These are phyloP conservation scores for Porphyra umbilicalis DNA, from an alignment of 31 red algal species.

Conservation along the genomic window DNA sequence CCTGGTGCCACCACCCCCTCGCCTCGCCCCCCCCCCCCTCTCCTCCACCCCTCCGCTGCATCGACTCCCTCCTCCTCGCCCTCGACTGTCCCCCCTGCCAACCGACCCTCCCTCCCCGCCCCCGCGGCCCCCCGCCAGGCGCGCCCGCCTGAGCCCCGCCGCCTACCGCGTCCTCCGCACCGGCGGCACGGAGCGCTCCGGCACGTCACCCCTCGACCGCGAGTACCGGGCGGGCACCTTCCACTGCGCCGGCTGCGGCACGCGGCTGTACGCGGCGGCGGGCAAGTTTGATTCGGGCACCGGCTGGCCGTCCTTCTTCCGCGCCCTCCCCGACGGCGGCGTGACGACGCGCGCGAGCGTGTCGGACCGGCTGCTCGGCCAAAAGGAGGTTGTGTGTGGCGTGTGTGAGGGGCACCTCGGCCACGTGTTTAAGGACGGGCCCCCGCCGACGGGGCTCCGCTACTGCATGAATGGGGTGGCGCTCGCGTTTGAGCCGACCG, in stretches of 20 bases:
- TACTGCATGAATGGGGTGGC: constrained; percentile 67
- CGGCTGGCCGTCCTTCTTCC: constrained; percentile 78
- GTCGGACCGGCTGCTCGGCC: constrained; percentile 13
- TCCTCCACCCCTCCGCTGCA: no score
- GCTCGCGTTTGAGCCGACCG: constrained; percentile 20
- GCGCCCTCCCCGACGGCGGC: constrained; percentile 7
- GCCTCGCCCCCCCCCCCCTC: no score
- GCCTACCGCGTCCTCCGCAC: constrained; percentile 49
- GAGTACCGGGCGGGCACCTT: constrained; percentile 46
- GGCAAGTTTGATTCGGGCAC: constrained; percentile 76
- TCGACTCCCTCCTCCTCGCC: no score
- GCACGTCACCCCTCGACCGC: constrained; percentile 25
- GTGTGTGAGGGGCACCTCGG: constrained; percentile 67
- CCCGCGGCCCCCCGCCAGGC: no score
- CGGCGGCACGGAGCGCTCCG: constrained; percentile 54
- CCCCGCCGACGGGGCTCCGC: constrained; percentile 56
- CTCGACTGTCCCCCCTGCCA: no score
- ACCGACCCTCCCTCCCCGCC: no score
- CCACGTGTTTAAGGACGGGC: constrained; percentile 79
- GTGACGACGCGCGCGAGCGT: not conserved
- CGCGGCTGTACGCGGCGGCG: constrained; percentile 36
- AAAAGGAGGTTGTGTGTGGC: constrained; percentile 37
- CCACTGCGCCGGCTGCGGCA: constrained; percentile 43
- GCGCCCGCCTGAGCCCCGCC: constrained; percentile 15
- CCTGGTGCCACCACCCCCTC: no score